Base-by-base conservation (phyloP, 2,329 filamentous ascomycete genomes). In the Verruconis gallopava region DNA sequence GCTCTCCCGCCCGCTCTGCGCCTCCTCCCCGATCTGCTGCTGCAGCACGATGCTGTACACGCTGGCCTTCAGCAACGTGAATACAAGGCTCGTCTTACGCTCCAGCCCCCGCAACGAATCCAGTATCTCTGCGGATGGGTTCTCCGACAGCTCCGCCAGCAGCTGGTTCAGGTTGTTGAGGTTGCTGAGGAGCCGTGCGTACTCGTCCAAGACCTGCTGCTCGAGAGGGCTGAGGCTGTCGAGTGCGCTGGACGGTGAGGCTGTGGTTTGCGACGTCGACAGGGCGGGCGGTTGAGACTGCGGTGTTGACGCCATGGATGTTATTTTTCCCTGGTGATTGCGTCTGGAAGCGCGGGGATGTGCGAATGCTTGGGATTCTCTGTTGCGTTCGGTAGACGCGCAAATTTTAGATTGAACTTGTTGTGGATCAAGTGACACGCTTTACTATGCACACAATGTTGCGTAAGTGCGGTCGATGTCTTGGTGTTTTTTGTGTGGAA, bases 31-130 rank as follows among this genome's bases (percentile, higher is more conserved):
- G 54, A 93, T 85, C 72, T 96, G 85, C 72, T 96, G 89, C 72
- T 98, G 89, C 67, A 98, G 62, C 47, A 98, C 88, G 66, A 98
- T 98, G 58, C 84, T 93, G 66, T 98, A 98, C 49, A 98, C 91
- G 61, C 89, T 96, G 14, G 91, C 89, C 68, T 98, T 98, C 57
- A 98, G 72, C 57, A 96, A 64, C 48, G 91, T 98, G 62, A 93
- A 96, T 17, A 95, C 89, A 42, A 94, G 69, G 51, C 85, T 86
- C 34, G 89, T 95, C 69, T 96, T 95, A 52, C 91, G 73, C 68
- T 98, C 91, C 42, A 98, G 69, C 34, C 88, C 79, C 42, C 91
- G 72, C 52, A 98, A 69, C 5, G 84, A 81, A 60, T 98, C 85
- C 41, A 93, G 72, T 44, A 93, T 88, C 50, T 83, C 85, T 4